phyloP scores from a whole-genome alignment of 768 basidiomycete genomes.

The Melanogaster broomeanus region DNA sequence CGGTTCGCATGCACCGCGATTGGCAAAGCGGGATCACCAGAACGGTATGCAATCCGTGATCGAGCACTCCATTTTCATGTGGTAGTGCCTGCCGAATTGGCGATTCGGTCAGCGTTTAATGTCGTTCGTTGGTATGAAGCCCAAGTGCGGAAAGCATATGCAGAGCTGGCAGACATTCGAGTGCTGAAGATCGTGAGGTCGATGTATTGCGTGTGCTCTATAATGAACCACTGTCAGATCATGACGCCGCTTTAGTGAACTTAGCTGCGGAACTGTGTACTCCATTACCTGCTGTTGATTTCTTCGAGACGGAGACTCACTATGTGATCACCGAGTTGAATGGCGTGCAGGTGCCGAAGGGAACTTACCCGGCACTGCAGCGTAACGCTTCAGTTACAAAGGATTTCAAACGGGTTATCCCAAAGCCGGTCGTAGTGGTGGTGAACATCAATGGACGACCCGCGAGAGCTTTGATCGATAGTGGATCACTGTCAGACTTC shows the following conservation, averaged over 20 bases:
- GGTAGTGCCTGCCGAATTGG: no score
- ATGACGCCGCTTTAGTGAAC: no score
- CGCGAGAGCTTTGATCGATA: constrained; percentile 19
- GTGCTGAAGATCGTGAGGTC: no score
- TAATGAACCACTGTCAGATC: no score
- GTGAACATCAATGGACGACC: constrained; percentile 20
- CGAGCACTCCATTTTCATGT: no score
- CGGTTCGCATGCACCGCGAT: no score
- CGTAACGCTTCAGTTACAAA: not conserved
- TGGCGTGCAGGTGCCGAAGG: not conserved
- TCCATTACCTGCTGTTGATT: not conserved
- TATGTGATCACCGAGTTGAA: not conserved
- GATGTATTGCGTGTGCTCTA: no score
- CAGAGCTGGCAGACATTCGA: no score
- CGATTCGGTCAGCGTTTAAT: no score
- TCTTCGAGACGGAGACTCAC: not conserved
- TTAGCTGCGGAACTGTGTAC: not conserved
- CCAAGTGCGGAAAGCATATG: no score
- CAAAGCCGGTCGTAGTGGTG: constrained; percentile 6
- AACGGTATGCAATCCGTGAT: no score
- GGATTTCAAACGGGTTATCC: not conserved
- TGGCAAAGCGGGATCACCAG: not conserved
- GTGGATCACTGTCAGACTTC: constrained; percentile 33
- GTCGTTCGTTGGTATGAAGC: no score
- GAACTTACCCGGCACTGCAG: not conserved